Evolutionary conservation across 1,284 basidiomycete species (phyloP), one percentile per base, ranked within the genome.

Genomic region (Coniferiporia sulphurascens): DNA sequence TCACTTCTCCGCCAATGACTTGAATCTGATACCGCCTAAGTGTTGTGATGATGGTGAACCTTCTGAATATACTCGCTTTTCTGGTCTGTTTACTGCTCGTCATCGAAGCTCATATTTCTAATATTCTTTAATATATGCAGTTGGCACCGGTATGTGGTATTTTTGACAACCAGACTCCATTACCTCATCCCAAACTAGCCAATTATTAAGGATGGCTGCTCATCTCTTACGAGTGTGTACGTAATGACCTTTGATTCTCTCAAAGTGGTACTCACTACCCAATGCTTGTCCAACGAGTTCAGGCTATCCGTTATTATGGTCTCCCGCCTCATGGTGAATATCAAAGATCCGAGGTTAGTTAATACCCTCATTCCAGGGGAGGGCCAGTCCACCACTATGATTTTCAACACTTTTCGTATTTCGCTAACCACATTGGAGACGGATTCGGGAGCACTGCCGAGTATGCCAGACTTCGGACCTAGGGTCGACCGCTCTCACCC

Each of bases 311-410:
- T 52, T 10, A 55, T 52, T 22, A 54, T 58, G 51, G 22, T 62
- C 17, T 55, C 61, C 9, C 51, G 61, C 2, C 27, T 62, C 0
- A 59, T 62, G 61, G 44, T 62, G 32, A 62, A 62, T 43, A 27
- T 62, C 8, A 46, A 56, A 35, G 55, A 61, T 32, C 59, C 54
- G 2, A 38, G 13, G 13, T 6, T 7, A 38, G 6, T 38, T n/a
- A n/a, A n/a, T n/a, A n/a, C n/a, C n/a, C n/a, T 38, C 7, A 38
- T 38, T 7, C 13, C 36, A 38, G 6, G 6, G 13, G 36, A 13
- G 13, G 36, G 36, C 7, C 36, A 38, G 36, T 13, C 13, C 13
- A 38, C 36, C 7, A 38, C 36, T 38, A 38, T 38, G 36, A 6
- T 38, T 13, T 38, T 13, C 36, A 13, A 13, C 6, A 38, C 36